These are phyloP conservation scores for Chlorella ohadii DNA, from an alignment of 139 green algal genomes.

Conservation along the genomic window DNA sequence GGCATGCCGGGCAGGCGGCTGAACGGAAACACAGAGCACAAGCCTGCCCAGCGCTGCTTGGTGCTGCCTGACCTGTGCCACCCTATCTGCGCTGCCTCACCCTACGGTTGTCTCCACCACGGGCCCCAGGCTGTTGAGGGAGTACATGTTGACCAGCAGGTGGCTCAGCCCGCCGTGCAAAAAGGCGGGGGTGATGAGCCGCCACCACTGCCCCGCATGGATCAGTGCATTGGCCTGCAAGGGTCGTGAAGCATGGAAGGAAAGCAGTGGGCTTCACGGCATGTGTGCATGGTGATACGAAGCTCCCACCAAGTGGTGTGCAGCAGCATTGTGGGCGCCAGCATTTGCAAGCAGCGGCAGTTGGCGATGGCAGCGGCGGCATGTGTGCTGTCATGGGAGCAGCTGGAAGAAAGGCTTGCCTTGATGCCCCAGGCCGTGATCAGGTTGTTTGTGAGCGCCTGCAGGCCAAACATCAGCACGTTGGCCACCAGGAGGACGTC, in stretches of 20 bases:
- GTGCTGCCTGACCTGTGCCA: not conserved
- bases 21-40: not conserved
- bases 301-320: not conserved
- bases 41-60: not conserved
- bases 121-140: slow-evolving; percentile 47
- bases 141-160: slow-evolving; percentile 65
- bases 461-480: slow-evolving; percentile 26
- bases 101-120: slow-evolving; percentile 46
- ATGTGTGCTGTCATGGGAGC: not conserved
- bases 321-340: no score
- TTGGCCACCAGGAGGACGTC: slow-evolving; percentile 47
- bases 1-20: not conserved
- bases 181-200: slow-evolving; percentile 77
- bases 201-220: slow-evolving; percentile 70
- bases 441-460: slow-evolving; percentile 21
- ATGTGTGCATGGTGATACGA: no score
- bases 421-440: slow-evolving; percentile 36
- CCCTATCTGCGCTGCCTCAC: not conserved
- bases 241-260: no score
- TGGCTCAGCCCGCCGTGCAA: slow-evolving; percentile 81
- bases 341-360: not conserved
- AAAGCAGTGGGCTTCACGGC: no score
- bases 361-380: no score
- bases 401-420: not conserved
- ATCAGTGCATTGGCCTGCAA: slow-evolving; percentile 80